A percentile compares a stretch with the other conserved stretches of the same genome.
phyloP scores from a whole-genome alignment of 2,329 filamentous ascomycete genomes.

The Hypomyces perniciosus region DNA sequence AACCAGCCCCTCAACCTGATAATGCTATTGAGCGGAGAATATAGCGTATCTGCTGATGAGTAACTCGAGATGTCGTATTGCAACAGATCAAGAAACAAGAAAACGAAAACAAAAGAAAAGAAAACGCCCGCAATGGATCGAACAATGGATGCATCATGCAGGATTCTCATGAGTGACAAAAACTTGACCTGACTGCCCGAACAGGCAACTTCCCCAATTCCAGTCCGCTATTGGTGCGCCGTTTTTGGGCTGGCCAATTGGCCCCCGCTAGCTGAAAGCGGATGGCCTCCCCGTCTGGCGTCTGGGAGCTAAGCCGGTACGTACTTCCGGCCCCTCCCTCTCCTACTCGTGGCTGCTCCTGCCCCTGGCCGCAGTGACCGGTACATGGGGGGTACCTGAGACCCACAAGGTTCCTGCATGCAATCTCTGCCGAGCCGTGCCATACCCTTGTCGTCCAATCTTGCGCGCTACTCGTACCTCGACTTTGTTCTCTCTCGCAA shows the following conservation, averaged over 20 bases:
- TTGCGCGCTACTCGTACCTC: neutral
- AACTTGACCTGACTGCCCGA: neutral
- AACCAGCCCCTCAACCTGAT: neutral
- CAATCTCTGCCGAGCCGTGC: conserved; percentile 12
- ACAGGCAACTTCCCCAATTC: neutral
- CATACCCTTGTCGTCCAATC: conserved; percentile 5
- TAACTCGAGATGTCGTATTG: no score
- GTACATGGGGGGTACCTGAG: conserved; percentile 8
- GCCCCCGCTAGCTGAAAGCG: conserved; percentile 12
- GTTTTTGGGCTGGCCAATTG: neutral
- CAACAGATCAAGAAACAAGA: no score
- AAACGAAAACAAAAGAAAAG: no score
- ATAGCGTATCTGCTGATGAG: no score
- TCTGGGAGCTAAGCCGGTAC: conserved; percentile 3
- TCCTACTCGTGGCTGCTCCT: no score
- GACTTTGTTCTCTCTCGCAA: neutral
- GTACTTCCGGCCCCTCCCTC: neutral
- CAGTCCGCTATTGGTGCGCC: neutral
- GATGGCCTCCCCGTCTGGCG: conserved; percentile 10
- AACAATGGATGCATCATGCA: no score
- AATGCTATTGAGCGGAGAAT: no score
- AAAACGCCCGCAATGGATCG: no score
- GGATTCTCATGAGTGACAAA: no score
- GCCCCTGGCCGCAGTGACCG: neutral
- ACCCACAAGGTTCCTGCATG: conserved; percentile 13